Conservation (phyloP, 2,329 filamentous ascomycete species). For the Chaetomium globosum region DNA sequence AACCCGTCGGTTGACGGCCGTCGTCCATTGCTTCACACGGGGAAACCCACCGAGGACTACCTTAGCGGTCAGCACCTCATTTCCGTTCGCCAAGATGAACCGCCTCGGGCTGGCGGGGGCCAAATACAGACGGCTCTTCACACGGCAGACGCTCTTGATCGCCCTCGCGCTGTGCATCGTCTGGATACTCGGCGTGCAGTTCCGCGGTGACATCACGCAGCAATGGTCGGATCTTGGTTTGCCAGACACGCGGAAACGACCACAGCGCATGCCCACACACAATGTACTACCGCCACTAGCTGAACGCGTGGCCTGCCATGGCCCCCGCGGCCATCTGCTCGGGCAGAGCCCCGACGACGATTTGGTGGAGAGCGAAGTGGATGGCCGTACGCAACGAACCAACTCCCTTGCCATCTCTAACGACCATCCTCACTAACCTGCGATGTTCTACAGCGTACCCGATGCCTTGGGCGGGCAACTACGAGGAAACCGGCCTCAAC, state of each 20-base stretch:
- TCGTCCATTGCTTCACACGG: neutral
- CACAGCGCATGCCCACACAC: slow-evolving; percentile 34
- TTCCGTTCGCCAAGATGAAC: slow-evolving; percentile 25
- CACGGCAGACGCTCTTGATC: slow-evolving; percentile 29
- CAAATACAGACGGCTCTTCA: slow-evolving; percentile 27
- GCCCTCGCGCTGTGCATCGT: slow-evolving; percentile 26
- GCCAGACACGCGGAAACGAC: slow-evolving; percentile 22
- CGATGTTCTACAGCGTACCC: slow-evolving; percentile 37
- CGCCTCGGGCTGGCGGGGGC: slow-evolving; percentile 26
- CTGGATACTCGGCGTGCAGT: slow-evolving; percentile 29
- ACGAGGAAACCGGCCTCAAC: slow-evolving; percentile 39
- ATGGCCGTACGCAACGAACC: slow-evolving; percentile 31
- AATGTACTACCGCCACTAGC: slow-evolving; percentile 33
- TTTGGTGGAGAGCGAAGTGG: slow-evolving; percentile 32
- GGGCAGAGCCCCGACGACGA: slow-evolving; percentile 39
- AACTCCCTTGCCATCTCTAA: neutral
- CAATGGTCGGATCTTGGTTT: slow-evolving; percentile 25
- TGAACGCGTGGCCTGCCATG: slow-evolving; percentile 36
- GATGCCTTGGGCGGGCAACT: slow-evolving; percentile 41
- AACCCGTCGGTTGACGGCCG: neutral
- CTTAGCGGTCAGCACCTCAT: slow-evolving; percentile 22
- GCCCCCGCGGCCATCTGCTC: slow-evolving; percentile 37
- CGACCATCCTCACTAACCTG: slow-evolving; percentile 17
- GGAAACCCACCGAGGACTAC: slow-evolving; percentile 18
- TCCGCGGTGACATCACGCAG: slow-evolving; percentile 24